phyloP scores from a whole-genome alignment of 257 asterid species.

The Salvia splendens region DNA sequence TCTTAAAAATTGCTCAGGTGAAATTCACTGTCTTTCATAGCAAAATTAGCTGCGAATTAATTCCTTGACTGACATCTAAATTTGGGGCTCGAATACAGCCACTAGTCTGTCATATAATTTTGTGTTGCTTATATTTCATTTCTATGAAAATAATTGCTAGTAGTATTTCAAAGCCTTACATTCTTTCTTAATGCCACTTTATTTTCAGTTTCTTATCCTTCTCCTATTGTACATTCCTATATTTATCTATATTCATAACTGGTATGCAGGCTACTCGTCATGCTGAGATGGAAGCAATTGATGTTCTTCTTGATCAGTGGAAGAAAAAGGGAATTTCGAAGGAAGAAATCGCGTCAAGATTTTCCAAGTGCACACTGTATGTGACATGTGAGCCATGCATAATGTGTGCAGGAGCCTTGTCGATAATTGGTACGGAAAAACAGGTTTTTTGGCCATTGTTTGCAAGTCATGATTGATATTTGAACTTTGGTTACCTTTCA shows the following conservation, averaged over 20 bases:
- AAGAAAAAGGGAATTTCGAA: slow-evolving; percentile 54
- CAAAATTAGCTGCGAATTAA: not conserved
- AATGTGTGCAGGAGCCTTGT: slow-evolving; percentile 91
- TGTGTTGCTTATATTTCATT: not conserved
- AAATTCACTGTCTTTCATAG: not conserved
- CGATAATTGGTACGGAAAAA: slow-evolving; percentile 61
- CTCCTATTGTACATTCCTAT: slow-evolving; percentile 2
- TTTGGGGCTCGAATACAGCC: not conserved
- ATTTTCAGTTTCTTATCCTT: not conserved
- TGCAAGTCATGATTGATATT: slow-evolving; percentile 24
- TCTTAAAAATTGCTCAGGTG: slow-evolving; percentile 9
- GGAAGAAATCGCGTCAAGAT: slow-evolving; percentile 54
- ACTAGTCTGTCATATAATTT: not conserved
- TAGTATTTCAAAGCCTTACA: slow-evolving; percentile 19
- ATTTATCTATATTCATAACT: slow-evolving; percentile 9
- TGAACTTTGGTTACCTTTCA: slow-evolving; percentile 18
- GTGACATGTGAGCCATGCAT: slow-evolving; percentile 97
- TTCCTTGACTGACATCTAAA: not conserved
- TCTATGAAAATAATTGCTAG: not conserved
- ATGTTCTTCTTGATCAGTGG: slow-evolving; percentile 73
- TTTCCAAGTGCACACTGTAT: slow-evolving; percentile 70
- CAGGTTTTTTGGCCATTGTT: slow-evolving; percentile 21
- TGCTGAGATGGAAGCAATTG: slow-evolving; percentile 99
- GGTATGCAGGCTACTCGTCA: slow-evolving; percentile 75
- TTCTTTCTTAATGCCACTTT: not conserved